These are phyloP conservation scores for Epichloe sp. DNA, from an alignment of 2,329 filamentous ascomycete genomes.

Conservation along the genomic window DNA sequence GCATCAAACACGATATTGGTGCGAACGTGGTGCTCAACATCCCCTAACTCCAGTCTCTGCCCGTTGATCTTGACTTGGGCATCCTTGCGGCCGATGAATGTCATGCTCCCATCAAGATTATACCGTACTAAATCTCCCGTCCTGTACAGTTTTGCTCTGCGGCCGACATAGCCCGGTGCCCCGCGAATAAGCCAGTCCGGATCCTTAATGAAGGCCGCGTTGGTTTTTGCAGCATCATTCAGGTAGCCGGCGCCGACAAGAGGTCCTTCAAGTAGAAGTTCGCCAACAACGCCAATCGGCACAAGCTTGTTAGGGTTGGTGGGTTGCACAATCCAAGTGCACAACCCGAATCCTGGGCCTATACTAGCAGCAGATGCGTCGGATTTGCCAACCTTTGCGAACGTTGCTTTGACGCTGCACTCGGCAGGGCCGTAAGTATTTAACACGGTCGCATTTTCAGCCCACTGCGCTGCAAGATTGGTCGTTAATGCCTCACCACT, in stretches of 20 bases:
- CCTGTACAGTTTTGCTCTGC: constrained; percentile 23
- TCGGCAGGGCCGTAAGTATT: constrained; percentile 6
- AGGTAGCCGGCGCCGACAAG: constrained; percentile 36
- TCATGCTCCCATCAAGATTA: constrained; percentile 18
- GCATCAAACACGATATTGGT: background rate
- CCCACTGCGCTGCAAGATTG: constrained; percentile 1
- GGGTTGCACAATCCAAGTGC: constrained; percentile 4
- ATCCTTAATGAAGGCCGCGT: constrained; percentile 28
- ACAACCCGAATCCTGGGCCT: constrained; percentile 1
- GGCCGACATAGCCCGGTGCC: background rate
- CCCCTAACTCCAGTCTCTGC: constrained; percentile 33
- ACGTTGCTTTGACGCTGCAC: constrained; percentile 2
- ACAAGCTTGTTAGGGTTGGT: constrained; percentile 9
- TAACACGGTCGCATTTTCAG: background rate
- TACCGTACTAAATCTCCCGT: constrained; percentile 34
- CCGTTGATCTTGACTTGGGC: constrained; percentile 43
- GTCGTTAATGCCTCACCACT: constrained; percentile 3
- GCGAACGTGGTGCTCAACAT: constrained; percentile 9
- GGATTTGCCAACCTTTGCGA: background rate
- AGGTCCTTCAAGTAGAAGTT: constrained; percentile 27
- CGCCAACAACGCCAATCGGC: constrained; percentile 20
- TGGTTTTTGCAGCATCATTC: constrained; percentile 30
- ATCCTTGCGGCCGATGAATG: constrained; percentile 37
- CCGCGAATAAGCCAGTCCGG: constrained; percentile 15
- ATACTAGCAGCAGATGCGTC: constrained; percentile 1